Base-by-base conservation (phyloP, 345 rosid species). In the Turritis glabra region DNA sequence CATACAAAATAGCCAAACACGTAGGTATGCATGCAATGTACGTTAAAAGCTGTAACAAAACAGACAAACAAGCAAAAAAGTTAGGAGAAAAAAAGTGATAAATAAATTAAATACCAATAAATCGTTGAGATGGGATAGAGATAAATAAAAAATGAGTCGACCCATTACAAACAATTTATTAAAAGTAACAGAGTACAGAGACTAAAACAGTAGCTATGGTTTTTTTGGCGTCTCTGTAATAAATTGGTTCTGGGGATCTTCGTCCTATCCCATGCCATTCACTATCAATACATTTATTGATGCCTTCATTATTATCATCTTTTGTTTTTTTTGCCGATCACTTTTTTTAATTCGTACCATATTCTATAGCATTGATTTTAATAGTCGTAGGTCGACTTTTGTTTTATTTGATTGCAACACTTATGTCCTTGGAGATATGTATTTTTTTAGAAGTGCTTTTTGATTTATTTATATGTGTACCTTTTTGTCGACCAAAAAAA, bases 221-320 rank as follows among this genome's bases (percentile, higher is more conserved):
- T 43, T 64, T 61, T 68, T 75, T 60, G 79, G 74, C 79, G 50
- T 61, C 29, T 74, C 61, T 58, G 61, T 67, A 75, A 75, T 75
- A 47, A 75, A 76, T 69, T 52, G 56, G 57, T 69, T 62, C 64
- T 62, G 48, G 71, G 71, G 79, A 76, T 76, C 80, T 69, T 62
- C 80, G 75, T 69, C 71, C 50, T 51, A 50, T 67, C 56, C 57
- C 58, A 65, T 74, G 30, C 51, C 67, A 55, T 55, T 74, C 66
- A 46, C 68, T 67, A 75, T 75, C 64, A 35, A 59, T 47, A 6
- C 71, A 74, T 75, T 75, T 58, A 74, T 58, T 67, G 78, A 75
- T 75, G 73, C 73, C 61, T 67, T 74, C 73, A 25, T 67, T 75
- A 58, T 75, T 12, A 35, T 59, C 18, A 57, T 66, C 67, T 55